Percentiles rank a stretch among this genome's conserved stretches.
These are phyloP conservation scores for Phoenix roebelenii DNA, from an alignment of 176 grass and related monocot genomes.

Conservation along the genomic window DNA sequence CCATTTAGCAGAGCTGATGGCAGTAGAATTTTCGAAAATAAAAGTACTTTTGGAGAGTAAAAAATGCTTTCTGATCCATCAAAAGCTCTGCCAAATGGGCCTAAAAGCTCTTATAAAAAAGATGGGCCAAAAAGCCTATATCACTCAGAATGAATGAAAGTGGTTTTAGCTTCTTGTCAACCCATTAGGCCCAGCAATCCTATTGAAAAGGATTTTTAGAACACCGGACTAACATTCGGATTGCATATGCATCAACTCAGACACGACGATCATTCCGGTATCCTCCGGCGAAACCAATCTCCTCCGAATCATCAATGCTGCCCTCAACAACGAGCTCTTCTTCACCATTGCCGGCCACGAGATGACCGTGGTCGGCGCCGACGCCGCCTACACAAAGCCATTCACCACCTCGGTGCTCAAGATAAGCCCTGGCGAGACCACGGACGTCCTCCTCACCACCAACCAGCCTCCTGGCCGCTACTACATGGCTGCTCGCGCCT, in stretches of 20 bases:
- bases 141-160: no score
- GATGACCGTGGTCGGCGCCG: conserved; percentile 80
- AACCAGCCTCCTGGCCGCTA: conserved; percentile 57
- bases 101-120: no score
- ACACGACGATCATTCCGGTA: conserved; percentile 60
- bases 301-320: conserved; percentile 72
- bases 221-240: no score
- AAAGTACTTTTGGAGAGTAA: no score
- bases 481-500: conserved; percentile 73
- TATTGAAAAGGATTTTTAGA: no score
- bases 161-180: no score
- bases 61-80: no score
- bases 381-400: conserved; percentile 70
- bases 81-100: no score
- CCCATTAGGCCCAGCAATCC: no score
- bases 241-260: conserved; percentile 9
- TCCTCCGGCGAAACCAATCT: conserved; percentile 51
- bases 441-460: conserved; percentile 75
- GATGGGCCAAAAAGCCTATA: no score
- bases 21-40: no score
- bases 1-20: no score
- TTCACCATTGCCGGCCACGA: conserved; percentile 69
- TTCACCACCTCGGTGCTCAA: conserved; percentile 53
- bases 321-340: conserved; percentile 73
- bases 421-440: conserved; percentile 77